Base-by-base conservation (phyloP, 148 eudicot genomes). In the Euryodendron excelsum region DNA sequence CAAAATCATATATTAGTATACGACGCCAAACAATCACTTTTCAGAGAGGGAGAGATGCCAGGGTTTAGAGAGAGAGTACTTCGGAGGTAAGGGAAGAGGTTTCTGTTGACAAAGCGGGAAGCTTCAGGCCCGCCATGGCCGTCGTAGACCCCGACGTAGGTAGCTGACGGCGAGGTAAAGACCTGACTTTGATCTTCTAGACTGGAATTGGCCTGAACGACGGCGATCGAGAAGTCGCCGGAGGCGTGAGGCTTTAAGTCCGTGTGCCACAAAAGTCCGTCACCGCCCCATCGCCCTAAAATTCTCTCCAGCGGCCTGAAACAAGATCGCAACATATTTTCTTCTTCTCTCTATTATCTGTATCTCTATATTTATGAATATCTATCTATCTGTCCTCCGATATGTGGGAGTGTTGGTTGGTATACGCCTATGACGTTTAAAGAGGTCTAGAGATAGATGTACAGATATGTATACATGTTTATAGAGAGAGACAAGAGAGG, bases 71-170 rank as follows among this genome's bases (percentile, higher is more conserved):
- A 28, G 50, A 36, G 4, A 52, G 58, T 90, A 95, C 99, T 84
- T 44, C 83, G 89, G 30, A 95, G 78, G 67, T 79, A 80, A 73
- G 89, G 85, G 34, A 95, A 91, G 20, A 95, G 93, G 61, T 84
- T 81, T 9, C 85, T 81, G 69, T 86, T 90, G 44, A 93, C 91
- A 66, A 95, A 95, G 1, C 91, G 90, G 37, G 99, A 89, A 21
- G 99, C 94, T 72, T 95, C 93, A 30, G 97, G 94, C 17, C 99
- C 99, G 44, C 99, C 99, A 78, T 95, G 99, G 33, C 97, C 99
- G 69, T 95, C 99, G 79, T 90, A 95, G 39, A 95, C 94, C 5
- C 99, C 99, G 33, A 95, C 91, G 61, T 79, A 91, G 60, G 93
- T 91, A 31, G 91, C 88, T 11, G 89, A 86, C 17, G 94, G 91